A percentile compares a stretch with the other conserved stretches of the same genome.
phyloP scores from a whole-genome alignment of 2,329 filamentous ascomycete species.

The Dactylellina haptotyla region DNA sequence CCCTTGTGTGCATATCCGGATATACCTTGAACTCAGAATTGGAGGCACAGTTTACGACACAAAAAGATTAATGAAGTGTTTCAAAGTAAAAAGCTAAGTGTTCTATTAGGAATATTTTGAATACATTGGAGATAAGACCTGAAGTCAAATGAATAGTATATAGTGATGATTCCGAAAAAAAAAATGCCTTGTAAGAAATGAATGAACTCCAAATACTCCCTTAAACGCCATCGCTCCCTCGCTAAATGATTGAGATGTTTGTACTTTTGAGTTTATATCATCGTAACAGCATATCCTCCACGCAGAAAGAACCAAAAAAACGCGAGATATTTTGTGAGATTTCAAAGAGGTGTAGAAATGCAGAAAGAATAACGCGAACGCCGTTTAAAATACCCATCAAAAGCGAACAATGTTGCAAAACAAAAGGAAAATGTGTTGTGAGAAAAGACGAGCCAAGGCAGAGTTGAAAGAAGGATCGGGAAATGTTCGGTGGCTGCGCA shows the following conservation, averaged over 20 bases:
- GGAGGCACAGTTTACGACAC: no score
- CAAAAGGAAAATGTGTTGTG: constrained; percentile 23
- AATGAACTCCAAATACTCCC: constrained; percentile 11
- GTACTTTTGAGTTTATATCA: constrained; percentile 18
- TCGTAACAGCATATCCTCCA: constrained; percentile 17
- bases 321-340: not conserved
- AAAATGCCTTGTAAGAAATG: constrained; percentile 7
- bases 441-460: not conserved
- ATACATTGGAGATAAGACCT: constrained; percentile 19
- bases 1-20: no score
- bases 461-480: constrained; percentile 1
- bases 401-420: constrained; percentile 13
- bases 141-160: not conserved
- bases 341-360: not conserved
- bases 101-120: constrained; percentile 23
- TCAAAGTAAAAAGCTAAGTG: no score
- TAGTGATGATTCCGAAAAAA: not conserved
- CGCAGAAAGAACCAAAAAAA: no score
- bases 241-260: constrained; percentile 31
- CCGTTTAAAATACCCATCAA: not conserved
- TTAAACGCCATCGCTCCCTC: constrained; percentile 38
- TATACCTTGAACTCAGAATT: no score
- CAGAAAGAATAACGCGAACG: not conserved
- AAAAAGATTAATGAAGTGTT: no score
- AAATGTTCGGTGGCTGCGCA: constrained; percentile 1